Percentiles rank a stretch among this genome's conserved stretches.
Conservation (phyloP, 306 rosid species). For the Cicer arietinum region DNA sequence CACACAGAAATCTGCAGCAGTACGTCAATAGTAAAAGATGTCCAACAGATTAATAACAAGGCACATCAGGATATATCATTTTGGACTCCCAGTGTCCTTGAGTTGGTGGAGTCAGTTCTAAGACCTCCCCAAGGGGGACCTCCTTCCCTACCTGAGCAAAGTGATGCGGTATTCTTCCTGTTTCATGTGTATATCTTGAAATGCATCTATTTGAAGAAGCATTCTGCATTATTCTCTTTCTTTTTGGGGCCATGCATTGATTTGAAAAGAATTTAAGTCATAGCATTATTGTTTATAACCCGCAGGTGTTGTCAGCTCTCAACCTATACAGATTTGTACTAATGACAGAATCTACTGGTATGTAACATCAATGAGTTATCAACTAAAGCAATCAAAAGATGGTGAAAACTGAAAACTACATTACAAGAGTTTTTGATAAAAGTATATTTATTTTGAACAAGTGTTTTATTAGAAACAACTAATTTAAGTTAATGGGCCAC, state of each 20-base stretch:
- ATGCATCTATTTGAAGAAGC: conserved; percentile 35
- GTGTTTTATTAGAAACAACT: background rate
- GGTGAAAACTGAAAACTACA: conserved; percentile 5
- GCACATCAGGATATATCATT: conserved; percentile 38
- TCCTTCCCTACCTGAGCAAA: conserved; percentile 83
- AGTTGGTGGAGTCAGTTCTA: conserved; percentile 70
- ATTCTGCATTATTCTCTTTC: conserved; percentile 12
- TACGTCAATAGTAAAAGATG: conserved; percentile 44
- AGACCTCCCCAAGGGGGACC: conserved; percentile 90
- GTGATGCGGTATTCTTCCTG: conserved; percentile 71
- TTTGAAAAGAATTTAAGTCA: conserved; percentile 13
- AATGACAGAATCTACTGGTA: conserved; percentile 86
- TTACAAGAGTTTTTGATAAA: background rate
- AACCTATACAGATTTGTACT: conserved; percentile 80
- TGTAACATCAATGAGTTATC: conserved; percentile 26
- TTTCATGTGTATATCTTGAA: conserved; percentile 36
- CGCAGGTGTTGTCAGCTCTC: conserved; percentile 86
- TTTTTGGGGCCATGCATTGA: conserved; percentile 16
- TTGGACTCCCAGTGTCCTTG: conserved; percentile 71
- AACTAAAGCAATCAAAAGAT: background rate
- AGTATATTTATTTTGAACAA: background rate
- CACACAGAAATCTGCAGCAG: conserved; percentile 56
- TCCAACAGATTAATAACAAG: conserved; percentile 32
- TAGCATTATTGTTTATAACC: conserved; percentile 11
- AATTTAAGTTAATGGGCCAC: conserved; percentile 2